Percentiles rank a stretch among this genome's conserved stretches.
Evolutionary conservation across 495 filamentous ascomycete species (phyloP).

Genomic region (Cenococcum geophilum): DNA sequence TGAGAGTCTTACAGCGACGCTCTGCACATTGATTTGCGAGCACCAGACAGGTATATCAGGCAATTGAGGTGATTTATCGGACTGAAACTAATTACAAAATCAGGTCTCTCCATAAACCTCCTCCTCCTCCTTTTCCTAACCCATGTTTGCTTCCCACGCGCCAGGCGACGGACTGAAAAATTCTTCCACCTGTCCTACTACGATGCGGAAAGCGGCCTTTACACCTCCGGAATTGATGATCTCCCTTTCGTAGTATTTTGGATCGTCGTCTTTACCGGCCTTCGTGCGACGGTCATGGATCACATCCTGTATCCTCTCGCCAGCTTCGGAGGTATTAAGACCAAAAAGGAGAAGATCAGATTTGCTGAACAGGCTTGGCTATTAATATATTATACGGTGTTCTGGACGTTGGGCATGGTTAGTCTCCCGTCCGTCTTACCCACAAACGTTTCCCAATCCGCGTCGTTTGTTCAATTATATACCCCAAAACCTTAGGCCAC

Average conservation of each 20-base stretch:
- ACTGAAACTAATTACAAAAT: slow-evolving; percentile 16
- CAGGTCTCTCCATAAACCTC: slow-evolving; percentile 73
- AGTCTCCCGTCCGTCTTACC: slow-evolving; percentile 33
- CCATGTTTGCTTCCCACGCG: slow-evolving; percentile 72
- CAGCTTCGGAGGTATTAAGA: slow-evolving; percentile 58
- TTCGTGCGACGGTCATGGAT: slow-evolving; percentile 80
- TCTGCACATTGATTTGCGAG: slow-evolving; percentile 30
- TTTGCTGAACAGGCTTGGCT: slow-evolving; percentile 95
- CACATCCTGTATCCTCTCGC: slow-evolving; percentile 76
- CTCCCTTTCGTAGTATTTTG: slow-evolving; percentile 71
- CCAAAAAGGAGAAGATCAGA: slow-evolving; percentile 64
- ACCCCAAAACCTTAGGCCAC: not conserved
- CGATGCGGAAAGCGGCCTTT: slow-evolving; percentile 57
- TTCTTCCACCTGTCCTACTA: slow-evolving; percentile 85
- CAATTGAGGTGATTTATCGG: not conserved
- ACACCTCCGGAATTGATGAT: slow-evolving; percentile 73
- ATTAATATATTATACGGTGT: slow-evolving; percentile 66
- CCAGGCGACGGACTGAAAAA: slow-evolving; percentile 68
- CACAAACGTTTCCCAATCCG: not conserved
- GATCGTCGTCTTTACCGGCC: slow-evolving; percentile 75
- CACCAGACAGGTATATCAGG: slow-evolving; percentile 33
- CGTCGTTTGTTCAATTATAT: not conserved
- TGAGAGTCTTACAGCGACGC: slow-evolving; percentile 23
- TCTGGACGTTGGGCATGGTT: slow-evolving; percentile 83
- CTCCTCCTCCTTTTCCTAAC: slow-evolving; percentile 69